Base-by-base conservation (phyloP, 2,329 filamentous ascomycete genomes). In the Trichophaea hybrida region DNA sequence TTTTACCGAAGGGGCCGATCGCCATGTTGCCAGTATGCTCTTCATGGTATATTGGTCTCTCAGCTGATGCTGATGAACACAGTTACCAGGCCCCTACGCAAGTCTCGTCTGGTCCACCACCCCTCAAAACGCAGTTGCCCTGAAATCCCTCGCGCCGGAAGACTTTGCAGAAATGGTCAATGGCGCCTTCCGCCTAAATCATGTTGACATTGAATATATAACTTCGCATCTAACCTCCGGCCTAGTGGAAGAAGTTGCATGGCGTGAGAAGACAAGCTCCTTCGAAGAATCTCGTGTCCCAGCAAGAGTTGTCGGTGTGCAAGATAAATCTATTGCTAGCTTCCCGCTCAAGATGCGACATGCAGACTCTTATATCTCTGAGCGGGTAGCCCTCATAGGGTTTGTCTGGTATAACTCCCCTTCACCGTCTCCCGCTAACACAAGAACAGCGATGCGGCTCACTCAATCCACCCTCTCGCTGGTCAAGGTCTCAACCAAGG, bases 41-140 rank as follows among this genome's bases (percentile, higher is more conserved):
- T 43, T 13, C 31, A 15, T 15, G 38, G 24, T 50, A 55, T 17
- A 15, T 56, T 56, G 13, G 24, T 38, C 6, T 8, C 12, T 34
- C 15, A 17, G 24, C 43, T 37, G 50, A 40, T 17, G 13, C 12
- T 35, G 24, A 24, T n/a, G 8, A 34, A 38, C 12, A 13, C 56
- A 68, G 67, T 76, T 98, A 6, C 93, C 93, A 0, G 86, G 86
- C 17, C 85, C 86, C 64, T 80, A 81, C 70, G 84, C 90, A 4
- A 90, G 88, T 0, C 77, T 98, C 4, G 93, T 98, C 15, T 98
- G 93, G 93, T 94, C 89, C 5, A 97, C 90, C 1, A 93, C 87
- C 0, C 85, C 89, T 0, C 77, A 82, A 58, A 83, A 88, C 61
- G 93, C 91, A 0, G 78, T 85, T 0, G 77, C 84, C 58, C 77